Base-by-base conservation (phyloP, 2,329 filamentous ascomycete genomes). In the Lasiodiplodia citricola region DNA sequence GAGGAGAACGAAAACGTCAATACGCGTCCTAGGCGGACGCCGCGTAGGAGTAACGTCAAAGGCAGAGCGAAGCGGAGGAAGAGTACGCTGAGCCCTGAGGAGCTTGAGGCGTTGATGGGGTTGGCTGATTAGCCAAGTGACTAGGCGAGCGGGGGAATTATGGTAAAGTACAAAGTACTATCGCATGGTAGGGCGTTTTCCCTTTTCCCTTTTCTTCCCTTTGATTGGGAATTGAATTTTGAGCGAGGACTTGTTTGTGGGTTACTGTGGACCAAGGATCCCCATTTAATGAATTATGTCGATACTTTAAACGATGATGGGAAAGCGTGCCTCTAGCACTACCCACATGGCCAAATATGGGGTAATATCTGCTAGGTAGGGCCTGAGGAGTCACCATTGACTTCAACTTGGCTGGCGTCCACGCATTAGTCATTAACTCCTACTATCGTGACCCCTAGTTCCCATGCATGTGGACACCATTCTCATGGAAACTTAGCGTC, bases 31-130 rank as follows among this genome's bases (percentile, higher is more conserved):
- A 76, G 41, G 80, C 78, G 73, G 21, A 71, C 60, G 66, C 76
- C 68, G 81, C 88, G 47, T 74, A 75, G 79, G 77, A 82, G 87
- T 83, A 74, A 83, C 79, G 77, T 86, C 81, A 76, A 83, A 78
- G 74, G 88, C 76, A 78, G 90, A 82, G 81, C 88, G 2, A 90
- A 86, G 70, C 83, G 91, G 75, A 85, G 92, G 75, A 86, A 92
- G 77, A 93, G 91, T 74, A 94, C 92, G 23, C 81, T 95, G 38
- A 93, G 87, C 74, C 89, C 91, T 3, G 91, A 90, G 84, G 92
- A 95, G 79, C 80, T 94, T 75, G 87, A 92, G 80, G 77, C 74
- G 38, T 72, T 81, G 51, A 69, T 81, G 60, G 74, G 76, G 8
- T 73, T 76, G 65, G 77, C 74, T 70, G 70, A 71, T 70, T 60